These are phyloP conservation scores for Nigrospora sphaerica DNA, from an alignment of 2,329 filamentous ascomycete genomes.

Conservation along the genomic window DNA sequence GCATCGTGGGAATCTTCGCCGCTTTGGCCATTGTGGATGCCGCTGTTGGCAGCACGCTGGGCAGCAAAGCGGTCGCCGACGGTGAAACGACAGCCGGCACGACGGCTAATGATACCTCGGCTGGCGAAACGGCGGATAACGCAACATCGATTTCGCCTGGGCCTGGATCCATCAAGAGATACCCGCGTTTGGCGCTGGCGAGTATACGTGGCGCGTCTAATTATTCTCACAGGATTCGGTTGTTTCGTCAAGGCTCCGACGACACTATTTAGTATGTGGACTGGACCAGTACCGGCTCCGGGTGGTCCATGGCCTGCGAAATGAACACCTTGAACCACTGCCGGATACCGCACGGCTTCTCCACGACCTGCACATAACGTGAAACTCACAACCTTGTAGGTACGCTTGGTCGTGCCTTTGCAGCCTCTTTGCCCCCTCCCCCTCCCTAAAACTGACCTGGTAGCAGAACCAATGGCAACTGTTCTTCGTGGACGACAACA, in stretches of 20 bases:
- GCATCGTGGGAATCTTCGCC: slow-evolving; percentile 6
- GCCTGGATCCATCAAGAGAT: slow-evolving; percentile 6
- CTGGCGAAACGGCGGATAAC: not conserved
- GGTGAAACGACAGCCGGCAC: no score
- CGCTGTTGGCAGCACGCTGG: slow-evolving; percentile 10
- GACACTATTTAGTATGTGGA: slow-evolving; percentile 11
- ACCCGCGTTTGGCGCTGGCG: slow-evolving; percentile 12
- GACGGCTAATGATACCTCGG: no score
- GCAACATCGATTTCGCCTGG: not conserved
- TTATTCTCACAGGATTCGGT: slow-evolving; percentile 9
- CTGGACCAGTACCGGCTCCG: slow-evolving; percentile 7
- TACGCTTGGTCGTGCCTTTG: not conserved
- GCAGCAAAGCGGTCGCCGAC: not conserved
- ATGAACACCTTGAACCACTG: slow-evolving; percentile 10
- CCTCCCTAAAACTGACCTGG: not conserved
- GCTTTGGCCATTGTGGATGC: slow-evolving; percentile 8
- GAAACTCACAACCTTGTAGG: not conserved
- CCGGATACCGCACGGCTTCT: slow-evolving; percentile 10
- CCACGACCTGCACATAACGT: slow-evolving; percentile 11
- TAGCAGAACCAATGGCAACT: slow-evolving; percentile 11
- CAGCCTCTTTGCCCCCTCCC: not conserved
- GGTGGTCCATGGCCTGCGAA: slow-evolving; percentile 10
- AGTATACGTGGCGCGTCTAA: slow-evolving; percentile 8
- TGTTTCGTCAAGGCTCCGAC: slow-evolving; percentile 13
- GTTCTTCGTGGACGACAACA: slow-evolving; percentile 12